These are phyloP conservation scores for Aspergillus proliferans DNA, from an alignment of 2,329 filamentous ascomycete species.

Conservation along the genomic window DNA sequence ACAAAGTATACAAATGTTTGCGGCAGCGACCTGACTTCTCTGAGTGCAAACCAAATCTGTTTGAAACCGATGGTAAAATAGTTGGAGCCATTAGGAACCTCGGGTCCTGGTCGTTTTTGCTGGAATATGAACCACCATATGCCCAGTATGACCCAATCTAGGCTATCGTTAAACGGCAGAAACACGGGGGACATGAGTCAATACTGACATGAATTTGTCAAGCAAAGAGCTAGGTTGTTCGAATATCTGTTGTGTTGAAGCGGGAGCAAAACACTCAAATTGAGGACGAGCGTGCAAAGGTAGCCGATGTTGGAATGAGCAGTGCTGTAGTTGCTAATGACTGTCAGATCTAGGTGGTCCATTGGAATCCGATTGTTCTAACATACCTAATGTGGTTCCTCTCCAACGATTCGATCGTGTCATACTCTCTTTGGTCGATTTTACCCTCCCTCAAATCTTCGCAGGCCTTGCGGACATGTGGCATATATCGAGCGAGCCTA, in stretches of 20 bases:
- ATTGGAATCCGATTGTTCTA: neutral
- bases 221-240: constrained; percentile 36
- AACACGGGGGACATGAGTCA: too few relatives aligned
- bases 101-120: constrained; percentile 34
- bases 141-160: constrained; percentile 38
- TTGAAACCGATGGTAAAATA: constrained; percentile 39
- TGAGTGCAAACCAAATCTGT: constrained; percentile 35
- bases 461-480: constrained; percentile 36
- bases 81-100: constrained; percentile 34
- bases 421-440: constrained; percentile 34
- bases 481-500: constrained; percentile 34
- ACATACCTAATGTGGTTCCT: constrained; percentile 35
- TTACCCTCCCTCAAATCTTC: constrained; percentile 36
- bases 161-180: constrained; percentile 2
- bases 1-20: constrained; percentile 39
- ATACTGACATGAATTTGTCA: constrained; percentile 37
- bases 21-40: constrained; percentile 33
- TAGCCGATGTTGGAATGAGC: constrained; percentile 41
- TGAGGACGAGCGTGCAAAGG: constrained; percentile 33
- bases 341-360: constrained; percentile 2
- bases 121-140: constrained; percentile 42
- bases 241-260: constrained; percentile 30
- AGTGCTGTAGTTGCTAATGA: constrained; percentile 33
- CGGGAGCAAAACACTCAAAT: constrained; percentile 35
- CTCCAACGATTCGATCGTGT: constrained; percentile 38